Percentiles rank a stretch among this genome's conserved stretches.
Conservation (phyloP, 176 grass and related monocot genomes). For the Aegilops tauschii region DNA sequence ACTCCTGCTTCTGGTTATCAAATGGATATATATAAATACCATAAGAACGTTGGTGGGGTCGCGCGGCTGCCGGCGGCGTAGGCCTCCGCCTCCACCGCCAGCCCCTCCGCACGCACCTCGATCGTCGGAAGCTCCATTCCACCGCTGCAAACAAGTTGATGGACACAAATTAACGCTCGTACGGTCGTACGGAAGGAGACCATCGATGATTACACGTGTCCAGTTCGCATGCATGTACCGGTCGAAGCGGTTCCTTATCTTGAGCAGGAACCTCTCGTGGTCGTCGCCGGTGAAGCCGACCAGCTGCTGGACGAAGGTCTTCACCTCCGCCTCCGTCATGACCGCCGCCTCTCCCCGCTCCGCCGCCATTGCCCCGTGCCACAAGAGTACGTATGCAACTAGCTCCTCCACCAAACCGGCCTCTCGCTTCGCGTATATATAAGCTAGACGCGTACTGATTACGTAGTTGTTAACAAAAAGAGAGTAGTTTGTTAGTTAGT, state of each 20-base stretch:
- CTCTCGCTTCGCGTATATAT: not conserved
- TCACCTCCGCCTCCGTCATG: not conserved
- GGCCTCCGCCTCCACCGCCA: conserved; percentile 41
- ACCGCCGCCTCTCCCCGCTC: not conserved
- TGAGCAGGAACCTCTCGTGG: conserved; percentile 44
- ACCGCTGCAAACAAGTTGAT: conserved; percentile 25
- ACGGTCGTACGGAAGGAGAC: too few species aligned
- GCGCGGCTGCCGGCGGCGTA: conserved; percentile 28
- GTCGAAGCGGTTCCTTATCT: conserved; percentile 56
- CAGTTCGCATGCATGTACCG: conserved; percentile 13
- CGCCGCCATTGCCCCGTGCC: not conserved
- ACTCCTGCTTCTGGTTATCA: not conserved
- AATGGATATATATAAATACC: not conserved
- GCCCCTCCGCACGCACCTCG: conserved; percentile 47
- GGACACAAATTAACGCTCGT: not conserved
- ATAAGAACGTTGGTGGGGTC: conserved; percentile 14
- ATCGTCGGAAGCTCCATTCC: conserved; percentile 61
- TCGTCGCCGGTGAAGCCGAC: conserved; percentile 41
- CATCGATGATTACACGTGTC: too few species aligned
- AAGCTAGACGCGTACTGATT: not conserved
- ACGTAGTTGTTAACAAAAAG: not conserved
- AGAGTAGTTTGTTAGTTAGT: not conserved
- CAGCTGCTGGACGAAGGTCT: conserved; percentile 39
- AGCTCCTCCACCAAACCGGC: not conserved
- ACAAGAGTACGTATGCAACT: not conserved